Percentiles rank a stretch among this genome's conserved stretches.
Conservation (phyloP, 768 basidiomycete genomes). For the Neoboletus brunneissimus region DNA sequence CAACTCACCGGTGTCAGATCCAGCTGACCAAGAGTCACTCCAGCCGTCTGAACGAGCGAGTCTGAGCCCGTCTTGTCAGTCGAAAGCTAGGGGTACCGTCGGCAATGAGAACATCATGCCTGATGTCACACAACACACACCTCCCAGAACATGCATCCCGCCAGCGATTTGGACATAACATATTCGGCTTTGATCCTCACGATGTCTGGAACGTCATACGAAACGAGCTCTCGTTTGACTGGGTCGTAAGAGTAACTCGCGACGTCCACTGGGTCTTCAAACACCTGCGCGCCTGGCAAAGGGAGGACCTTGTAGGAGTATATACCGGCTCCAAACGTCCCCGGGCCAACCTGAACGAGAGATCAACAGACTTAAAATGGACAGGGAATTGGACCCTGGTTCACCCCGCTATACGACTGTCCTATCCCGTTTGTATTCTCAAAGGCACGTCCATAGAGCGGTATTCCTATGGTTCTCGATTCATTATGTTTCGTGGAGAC, state of each 20-base stretch:
- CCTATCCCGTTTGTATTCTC: slow-evolving; percentile 68
- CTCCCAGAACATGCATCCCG: slow-evolving; percentile 76
- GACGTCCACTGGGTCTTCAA: slow-evolving; percentile 67
- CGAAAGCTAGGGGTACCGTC: slow-evolving; percentile 38
- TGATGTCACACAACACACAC: slow-evolving; percentile 15
- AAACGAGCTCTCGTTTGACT: slow-evolving; percentile 62
- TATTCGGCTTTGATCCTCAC: slow-evolving; percentile 67
- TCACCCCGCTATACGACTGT: slow-evolving; percentile 62
- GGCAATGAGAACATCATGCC: background rate
- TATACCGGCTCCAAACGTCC: slow-evolving; percentile 36
- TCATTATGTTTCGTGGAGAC: background rate
- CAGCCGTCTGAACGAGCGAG: slow-evolving; percentile 57
- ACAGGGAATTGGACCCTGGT: slow-evolving; percentile 9
- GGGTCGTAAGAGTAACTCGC: slow-evolving; percentile 77
- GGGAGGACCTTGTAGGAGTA: slow-evolving; percentile 80
- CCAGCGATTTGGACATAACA: slow-evolving; percentile 56
- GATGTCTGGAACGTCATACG: slow-evolving; percentile 74
- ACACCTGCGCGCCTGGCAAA: slow-evolving; percentile 56
- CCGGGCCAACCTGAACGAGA: slow-evolving; percentile 57
- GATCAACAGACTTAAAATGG: background rate
- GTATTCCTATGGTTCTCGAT: slow-evolving; percentile 49
- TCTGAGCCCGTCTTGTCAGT: slow-evolving; percentile 56
- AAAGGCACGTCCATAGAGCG: slow-evolving; percentile 78
- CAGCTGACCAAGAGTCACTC: slow-evolving; percentile 46
- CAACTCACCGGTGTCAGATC: slow-evolving; percentile 48